Evolutionary conservation across 2,329 filamentous ascomycete genomes (phyloP).

Genomic region (Chaetomium strumarium): DNA sequence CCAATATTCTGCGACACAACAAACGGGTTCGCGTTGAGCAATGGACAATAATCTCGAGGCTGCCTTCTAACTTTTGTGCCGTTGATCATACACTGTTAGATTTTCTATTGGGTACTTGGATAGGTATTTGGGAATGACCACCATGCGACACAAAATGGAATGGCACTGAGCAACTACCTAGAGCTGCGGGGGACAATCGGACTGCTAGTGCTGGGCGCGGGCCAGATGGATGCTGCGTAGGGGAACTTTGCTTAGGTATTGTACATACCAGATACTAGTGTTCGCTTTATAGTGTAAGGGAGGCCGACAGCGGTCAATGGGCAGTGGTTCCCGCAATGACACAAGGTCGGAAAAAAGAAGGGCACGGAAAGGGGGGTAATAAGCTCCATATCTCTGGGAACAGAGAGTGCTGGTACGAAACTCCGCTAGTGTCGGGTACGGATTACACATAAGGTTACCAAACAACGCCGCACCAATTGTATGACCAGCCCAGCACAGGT

Average conservation of each 20-base stretch:
- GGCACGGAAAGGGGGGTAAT: not conserved
- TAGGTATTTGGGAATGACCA: no score
- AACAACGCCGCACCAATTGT: not conserved
- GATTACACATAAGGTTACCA: not conserved
- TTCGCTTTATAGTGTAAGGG: not conserved
- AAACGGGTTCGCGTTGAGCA: no score
- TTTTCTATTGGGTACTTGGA: no score
- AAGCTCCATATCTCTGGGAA: no score
- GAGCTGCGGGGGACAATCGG: slow-evolving; percentile 3
- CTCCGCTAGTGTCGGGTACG: no score
- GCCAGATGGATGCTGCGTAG: not conserved
- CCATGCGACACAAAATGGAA: no score
- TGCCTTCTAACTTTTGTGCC: no score
- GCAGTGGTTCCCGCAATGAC: not conserved
- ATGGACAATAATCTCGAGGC: no score
- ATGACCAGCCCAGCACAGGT: not conserved
- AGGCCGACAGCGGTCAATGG: not conserved
- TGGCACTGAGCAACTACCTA: not conserved
- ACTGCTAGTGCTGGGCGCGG: not conserved
- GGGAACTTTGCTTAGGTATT: not conserved
- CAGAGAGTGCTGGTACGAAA: no score
- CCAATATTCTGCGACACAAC: no score
- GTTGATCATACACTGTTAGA: no score
- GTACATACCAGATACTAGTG: no score
- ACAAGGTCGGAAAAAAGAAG: not conserved